Conservation (phyloP, 108 stramenopile genomes). For the Nitzschia sp. region DNA sequence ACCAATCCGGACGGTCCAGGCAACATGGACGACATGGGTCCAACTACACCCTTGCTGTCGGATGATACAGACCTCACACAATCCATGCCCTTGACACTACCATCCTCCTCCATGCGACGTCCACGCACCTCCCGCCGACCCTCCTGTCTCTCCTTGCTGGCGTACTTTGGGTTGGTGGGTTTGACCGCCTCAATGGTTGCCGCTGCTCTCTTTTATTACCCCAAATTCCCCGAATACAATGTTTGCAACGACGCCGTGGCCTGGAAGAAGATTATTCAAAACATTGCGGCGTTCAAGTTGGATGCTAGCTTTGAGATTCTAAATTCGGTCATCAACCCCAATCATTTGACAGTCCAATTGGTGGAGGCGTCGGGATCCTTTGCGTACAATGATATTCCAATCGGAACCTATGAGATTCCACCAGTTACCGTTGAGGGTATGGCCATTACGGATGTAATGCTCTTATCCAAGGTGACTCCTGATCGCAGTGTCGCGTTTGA, state of each 20-base stretch:
- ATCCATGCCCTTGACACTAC: conserved; percentile 2
- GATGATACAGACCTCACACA: conserved; percentile 2
- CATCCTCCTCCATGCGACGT: conserved; percentile 21
- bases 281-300: conserved; percentile 64
- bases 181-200: conserved; percentile 36
- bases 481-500: conserved; percentile 69
- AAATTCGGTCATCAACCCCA: conserved; percentile 77
- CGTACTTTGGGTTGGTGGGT: conserved; percentile 45
- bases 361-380: conserved; percentile 68
- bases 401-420: conserved; percentile 80
- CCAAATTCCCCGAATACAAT: conserved; percentile 69
- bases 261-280: conserved; percentile 75
- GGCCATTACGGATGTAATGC: conserved; percentile 78
- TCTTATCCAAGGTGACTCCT: conserved; percentile 71
- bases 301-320: conserved; percentile 81
- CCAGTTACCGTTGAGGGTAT: conserved; percentile 47
- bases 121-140: conserved; percentile 37
- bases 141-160: conserved; percentile 11
- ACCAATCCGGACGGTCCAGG: neutral
- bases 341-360: conserved; percentile 66
- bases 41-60: neutral
- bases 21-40: neutral
- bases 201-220: conserved; percentile 58
- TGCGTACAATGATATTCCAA: conserved; percentile 56
- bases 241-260: conserved; percentile 83